Percentiles rank a stretch among this genome's conserved stretches.
Evolutionary conservation across 2,329 filamentous ascomycete genomes (phyloP).

Genomic region (Fusarium sp.): DNA sequence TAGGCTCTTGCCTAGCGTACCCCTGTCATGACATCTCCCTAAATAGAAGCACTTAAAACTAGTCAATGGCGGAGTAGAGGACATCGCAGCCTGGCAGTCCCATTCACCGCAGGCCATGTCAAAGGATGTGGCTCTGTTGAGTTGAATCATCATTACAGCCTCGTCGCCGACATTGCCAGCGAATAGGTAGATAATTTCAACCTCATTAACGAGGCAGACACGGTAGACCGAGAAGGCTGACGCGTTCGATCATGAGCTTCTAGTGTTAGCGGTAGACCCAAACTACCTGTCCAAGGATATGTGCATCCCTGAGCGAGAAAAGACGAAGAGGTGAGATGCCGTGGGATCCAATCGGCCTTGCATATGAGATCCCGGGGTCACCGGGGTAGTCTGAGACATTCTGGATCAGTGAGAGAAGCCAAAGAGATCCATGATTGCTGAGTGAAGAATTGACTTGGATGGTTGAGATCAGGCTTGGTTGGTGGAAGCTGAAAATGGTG

Average conservation of each 20-base stretch:
- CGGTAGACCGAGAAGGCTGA: constrained; percentile 31
- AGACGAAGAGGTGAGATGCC: constrained; percentile 24
- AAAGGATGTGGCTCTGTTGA: constrained; percentile 27
- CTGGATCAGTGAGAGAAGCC: constrained; percentile 27
- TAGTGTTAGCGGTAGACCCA: not conserved
- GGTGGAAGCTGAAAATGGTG: constrained; percentile 22
- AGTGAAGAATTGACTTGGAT: constrained; percentile 22
- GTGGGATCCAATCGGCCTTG: constrained; percentile 38
- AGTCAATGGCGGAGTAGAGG: constrained; percentile 24
- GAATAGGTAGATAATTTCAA: constrained; percentile 4
- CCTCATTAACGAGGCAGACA: constrained; percentile 14
- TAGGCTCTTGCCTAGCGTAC: constrained; percentile 12
- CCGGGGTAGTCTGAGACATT: constrained; percentile 27
- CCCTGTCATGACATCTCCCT: constrained; percentile 24
- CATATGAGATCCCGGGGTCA: constrained; percentile 37
- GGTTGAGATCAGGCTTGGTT: constrained; percentile 21
- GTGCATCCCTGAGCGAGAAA: constrained; percentile 14
- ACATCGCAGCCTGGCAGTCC: constrained; percentile 6
- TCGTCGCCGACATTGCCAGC: constrained; percentile 24
- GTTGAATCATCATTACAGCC: constrained; percentile 22
- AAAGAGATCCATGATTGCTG: not conserved
- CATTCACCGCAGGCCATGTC: constrained; percentile 12
- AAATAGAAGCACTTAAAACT: constrained; percentile 33
- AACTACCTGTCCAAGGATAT: not conserved
- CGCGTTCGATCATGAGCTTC: constrained; percentile 12